A percentile compares a stretch with the other conserved stretches of the same genome.
Evolutionary conservation across 2,329 filamentous ascomycete genomes (phyloP).

Genomic region (Aureobasidium sp.): DNA sequence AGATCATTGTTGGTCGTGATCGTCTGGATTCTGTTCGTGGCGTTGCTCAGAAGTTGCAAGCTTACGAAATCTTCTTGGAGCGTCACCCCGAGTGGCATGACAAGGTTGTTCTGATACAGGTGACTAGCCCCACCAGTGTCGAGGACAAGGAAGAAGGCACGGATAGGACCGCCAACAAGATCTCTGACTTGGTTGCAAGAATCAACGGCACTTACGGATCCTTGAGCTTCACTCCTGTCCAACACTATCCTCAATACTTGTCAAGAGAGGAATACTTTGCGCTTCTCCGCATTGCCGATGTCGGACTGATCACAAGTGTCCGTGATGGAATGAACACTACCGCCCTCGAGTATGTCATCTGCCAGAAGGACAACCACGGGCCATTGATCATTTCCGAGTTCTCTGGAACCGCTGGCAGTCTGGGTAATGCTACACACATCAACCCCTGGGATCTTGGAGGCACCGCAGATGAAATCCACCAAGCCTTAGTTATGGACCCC

Average conservation of each 20-base stretch:
- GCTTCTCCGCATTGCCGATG: constrained; percentile 79
- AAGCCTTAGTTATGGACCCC: constrained; percentile 67
- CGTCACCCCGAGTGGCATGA: constrained; percentile 86
- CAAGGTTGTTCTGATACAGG: constrained; percentile 87
- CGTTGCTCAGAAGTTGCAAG: constrained; percentile 91
- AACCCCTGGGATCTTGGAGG: constrained; percentile 89
- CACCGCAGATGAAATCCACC: constrained; percentile 74
- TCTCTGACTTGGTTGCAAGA: constrained; percentile 80
- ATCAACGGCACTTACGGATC: constrained; percentile 91
- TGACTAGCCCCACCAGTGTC: constrained; percentile 66
- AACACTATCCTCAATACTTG: constrained; percentile 91
- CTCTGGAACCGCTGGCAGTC: constrained; percentile 81
- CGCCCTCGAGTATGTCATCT: constrained; percentile 87
- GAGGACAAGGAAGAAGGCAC: constrained; percentile 64
- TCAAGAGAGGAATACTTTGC: constrained; percentile 89
- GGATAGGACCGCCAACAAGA: constrained; percentile 76
- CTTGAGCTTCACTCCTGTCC: constrained; percentile 79
- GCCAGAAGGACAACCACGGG: constrained; percentile 77
- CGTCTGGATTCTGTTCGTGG: constrained; percentile 88
- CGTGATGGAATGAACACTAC: constrained; percentile 91
- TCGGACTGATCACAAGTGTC: constrained; percentile 90
- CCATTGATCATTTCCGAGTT: constrained; percentile 94
- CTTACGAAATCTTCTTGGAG: constrained; percentile 86
- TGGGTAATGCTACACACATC: constrained; percentile 84
- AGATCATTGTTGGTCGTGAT: constrained; percentile 90